Conservation (phyloP, 306 rosid species). For the Casuarina cunninghamiana region DNA sequence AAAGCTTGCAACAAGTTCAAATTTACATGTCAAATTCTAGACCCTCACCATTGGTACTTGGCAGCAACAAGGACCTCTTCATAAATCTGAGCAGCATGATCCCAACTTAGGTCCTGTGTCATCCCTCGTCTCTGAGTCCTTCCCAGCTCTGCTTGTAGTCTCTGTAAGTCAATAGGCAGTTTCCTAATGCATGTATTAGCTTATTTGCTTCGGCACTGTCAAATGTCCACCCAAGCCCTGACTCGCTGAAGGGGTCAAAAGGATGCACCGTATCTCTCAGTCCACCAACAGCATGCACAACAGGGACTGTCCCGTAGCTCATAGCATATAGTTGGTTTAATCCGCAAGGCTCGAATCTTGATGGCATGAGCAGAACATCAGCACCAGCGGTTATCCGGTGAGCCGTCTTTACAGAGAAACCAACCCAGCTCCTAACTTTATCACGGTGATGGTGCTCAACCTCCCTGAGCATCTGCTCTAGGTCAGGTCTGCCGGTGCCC, state of each 20-base stretch:
- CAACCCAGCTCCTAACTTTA: slow-evolving; percentile 86
- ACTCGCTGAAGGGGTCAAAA: slow-evolving; percentile 69
- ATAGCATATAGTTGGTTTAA: slow-evolving; percentile 93
- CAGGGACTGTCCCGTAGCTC: slow-evolving; percentile 89
- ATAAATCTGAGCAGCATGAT: slow-evolving; percentile 77
- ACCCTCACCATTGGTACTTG: slow-evolving; percentile 73
- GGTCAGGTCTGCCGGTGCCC: slow-evolving; percentile 83
- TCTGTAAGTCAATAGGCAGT: slow-evolving; percentile 66
- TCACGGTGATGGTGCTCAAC: slow-evolving; percentile 50
- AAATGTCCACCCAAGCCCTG: slow-evolving; percentile 90
- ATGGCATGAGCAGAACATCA: slow-evolving; percentile 92
- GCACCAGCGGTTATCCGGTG: slow-evolving; percentile 93
- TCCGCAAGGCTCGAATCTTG: slow-evolving; percentile 97
- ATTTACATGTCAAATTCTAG: background rate
- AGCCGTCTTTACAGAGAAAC: slow-evolving; percentile 80
- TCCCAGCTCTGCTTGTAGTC: slow-evolving; percentile 90
- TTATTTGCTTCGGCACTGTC: slow-evolving; percentile 69
- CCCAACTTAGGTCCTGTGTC: slow-evolving; percentile 92
- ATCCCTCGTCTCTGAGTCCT: slow-evolving; percentile 95
- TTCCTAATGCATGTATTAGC: slow-evolving; percentile 69
- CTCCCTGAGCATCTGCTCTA: slow-evolving; percentile 71
- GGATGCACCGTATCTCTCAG: slow-evolving; percentile 78
- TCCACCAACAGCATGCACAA: slow-evolving; percentile 96
- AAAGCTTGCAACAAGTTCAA: background rate
- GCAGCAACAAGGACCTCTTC: slow-evolving; percentile 95